Conservation (phyloP, 805 yeast species). For the Lachancea quebecensis region DNA sequence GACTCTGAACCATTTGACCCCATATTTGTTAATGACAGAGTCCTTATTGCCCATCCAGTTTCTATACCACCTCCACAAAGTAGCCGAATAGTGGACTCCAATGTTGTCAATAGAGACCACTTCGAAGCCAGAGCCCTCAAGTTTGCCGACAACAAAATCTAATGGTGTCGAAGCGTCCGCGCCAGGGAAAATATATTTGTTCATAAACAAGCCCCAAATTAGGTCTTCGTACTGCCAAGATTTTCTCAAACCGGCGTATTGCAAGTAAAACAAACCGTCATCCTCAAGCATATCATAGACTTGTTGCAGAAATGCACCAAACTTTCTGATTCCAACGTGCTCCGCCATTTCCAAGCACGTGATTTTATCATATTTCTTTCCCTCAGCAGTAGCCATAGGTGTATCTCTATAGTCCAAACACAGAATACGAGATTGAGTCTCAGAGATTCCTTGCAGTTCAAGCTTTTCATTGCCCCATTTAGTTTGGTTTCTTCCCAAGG, state of each 20-base stretch:
- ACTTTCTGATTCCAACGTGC: conserved; percentile 89
- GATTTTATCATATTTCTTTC: conserved; percentile 60
- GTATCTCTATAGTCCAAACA: conserved; percentile 89
- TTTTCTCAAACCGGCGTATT: conserved; percentile 86
- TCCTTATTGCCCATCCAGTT: conserved; percentile 87
- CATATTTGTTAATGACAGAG: conserved; percentile 69
- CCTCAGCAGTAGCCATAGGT: conserved; percentile 56
- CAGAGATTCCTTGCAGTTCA: conserved; percentile 56
- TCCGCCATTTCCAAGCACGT: conserved; percentile 94
- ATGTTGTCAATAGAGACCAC: conserved; percentile 76
- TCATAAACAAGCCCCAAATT: conserved; percentile 93
- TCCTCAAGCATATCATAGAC: conserved; percentile 84
- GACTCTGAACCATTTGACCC: conserved; percentile 83
- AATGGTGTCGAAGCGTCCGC: conserved; percentile 95
- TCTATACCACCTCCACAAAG: conserved; percentile 90
- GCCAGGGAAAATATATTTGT: conserved; percentile 94
- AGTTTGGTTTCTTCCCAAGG: conserved; percentile 87
- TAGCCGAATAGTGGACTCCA: conserved; percentile 89
- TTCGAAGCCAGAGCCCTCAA: conserved; percentile 84
- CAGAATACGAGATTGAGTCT: conserved; percentile 66
- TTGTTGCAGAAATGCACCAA: conserved; percentile 66
- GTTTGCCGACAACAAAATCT: conserved; percentile 66
- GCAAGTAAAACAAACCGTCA: conserved; percentile 81
- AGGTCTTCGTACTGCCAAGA: conserved; percentile 92
- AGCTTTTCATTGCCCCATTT: conserved; percentile 76